A percentile compares a stretch with the other conserved stretches of the same genome.
Conservation (phyloP, 441 rosid species). For the Adansonia grandidieri region DNA sequence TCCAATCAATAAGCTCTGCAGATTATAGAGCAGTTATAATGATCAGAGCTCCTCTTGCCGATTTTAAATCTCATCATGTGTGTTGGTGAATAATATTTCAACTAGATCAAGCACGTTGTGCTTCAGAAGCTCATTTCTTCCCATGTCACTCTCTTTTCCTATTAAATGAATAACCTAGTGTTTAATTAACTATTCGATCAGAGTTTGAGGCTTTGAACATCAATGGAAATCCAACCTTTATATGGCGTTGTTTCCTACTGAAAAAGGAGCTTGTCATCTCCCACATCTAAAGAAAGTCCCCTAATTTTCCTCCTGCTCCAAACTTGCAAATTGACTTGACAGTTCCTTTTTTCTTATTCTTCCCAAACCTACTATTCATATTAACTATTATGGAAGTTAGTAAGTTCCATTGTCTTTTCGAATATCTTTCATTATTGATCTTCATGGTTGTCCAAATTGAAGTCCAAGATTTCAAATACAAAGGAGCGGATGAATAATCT, state of each 20-base stretch:
- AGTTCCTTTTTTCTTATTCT: no score
- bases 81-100: background rate
- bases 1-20: conserved; percentile 4
- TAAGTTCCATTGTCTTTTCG: background rate
- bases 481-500: no score
- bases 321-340: no score
- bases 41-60: background rate
- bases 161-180: background rate
- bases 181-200: background rate
- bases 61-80: background rate
- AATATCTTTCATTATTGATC: background rate
- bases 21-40: background rate
- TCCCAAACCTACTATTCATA: no score
- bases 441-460: background rate
- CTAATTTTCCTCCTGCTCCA: no score
- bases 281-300: no score
- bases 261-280: no score
- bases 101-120: background rate
- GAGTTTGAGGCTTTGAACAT: background rate
- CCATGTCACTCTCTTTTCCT: background rate
- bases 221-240: background rate
- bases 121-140: background rate
- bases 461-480: background rate
- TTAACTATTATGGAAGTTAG: no score
- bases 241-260: no score